Percentiles rank a stretch among this genome's conserved stretches.
Conservation (phyloP, 495 filamentous ascomycete species). For the Talaromyces liani region DNA sequence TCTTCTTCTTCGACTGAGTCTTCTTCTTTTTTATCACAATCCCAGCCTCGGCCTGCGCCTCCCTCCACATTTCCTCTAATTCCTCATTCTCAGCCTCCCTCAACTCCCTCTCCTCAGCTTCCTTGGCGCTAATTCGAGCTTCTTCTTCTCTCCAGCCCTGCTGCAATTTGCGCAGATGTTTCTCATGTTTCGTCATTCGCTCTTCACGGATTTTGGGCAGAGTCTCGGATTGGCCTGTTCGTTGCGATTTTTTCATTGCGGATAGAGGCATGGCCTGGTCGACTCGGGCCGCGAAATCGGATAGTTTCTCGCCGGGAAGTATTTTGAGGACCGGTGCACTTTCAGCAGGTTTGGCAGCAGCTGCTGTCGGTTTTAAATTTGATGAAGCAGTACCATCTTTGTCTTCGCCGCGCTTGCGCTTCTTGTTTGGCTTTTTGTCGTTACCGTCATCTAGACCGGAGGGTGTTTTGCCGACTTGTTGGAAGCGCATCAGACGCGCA, state of each 20-base stretch:
- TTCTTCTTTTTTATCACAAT: slow-evolving; percentile 50
- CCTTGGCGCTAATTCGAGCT: slow-evolving; percentile 53
- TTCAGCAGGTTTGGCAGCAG: slow-evolving; percentile 9
- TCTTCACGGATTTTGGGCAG: slow-evolving; percentile 40
- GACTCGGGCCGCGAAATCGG: slow-evolving; percentile 77
- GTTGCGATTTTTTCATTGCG: slow-evolving; percentile 40
- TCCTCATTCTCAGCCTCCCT: slow-evolving; percentile 46
- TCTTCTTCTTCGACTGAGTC: slow-evolving; percentile 21
- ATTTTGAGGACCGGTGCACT: slow-evolving; percentile 52
- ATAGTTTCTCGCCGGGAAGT: slow-evolving; percentile 70
- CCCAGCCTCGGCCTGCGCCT: slow-evolving; percentile 39
- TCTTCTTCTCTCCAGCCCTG: slow-evolving; percentile 72
- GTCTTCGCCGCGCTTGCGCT: slow-evolving; percentile 27
- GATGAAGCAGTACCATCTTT: background rate
- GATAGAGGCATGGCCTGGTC: slow-evolving; percentile 75
- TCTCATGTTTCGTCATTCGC: slow-evolving; percentile 73
- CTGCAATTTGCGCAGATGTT: slow-evolving; percentile 73
- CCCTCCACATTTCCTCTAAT: slow-evolving; percentile 36
- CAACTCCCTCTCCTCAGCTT: slow-evolving; percentile 59
- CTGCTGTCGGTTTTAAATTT: slow-evolving; percentile 12
- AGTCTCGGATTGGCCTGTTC: slow-evolving; percentile 16
- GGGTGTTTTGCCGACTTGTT: slow-evolving; percentile 38
- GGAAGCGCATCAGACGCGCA: slow-evolving; percentile 66
- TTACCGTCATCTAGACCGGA: slow-evolving; percentile 64
- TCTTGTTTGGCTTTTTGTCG: slow-evolving; percentile 39